A percentile compares a stretch with the other conserved stretches of the same genome.
Evolutionary conservation across 768 basidiomycete species (phyloP).

Genomic region (Termitomyces eurrhizus): DNA sequence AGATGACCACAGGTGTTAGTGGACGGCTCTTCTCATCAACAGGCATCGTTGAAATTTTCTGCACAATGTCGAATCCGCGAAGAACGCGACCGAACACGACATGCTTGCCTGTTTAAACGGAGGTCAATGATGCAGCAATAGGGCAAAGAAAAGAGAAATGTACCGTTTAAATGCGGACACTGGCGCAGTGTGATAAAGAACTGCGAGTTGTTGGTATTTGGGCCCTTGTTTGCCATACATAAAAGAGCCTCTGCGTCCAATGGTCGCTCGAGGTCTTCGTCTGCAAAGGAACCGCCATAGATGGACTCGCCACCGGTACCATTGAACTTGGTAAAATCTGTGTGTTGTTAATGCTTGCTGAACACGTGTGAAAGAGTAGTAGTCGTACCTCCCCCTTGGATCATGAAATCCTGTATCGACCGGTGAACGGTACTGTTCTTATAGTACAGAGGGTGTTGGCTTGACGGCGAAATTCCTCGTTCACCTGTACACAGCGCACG

Average conservation of each 20-base stretch:
- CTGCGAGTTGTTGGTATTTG: slow-evolving; percentile 82
- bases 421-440: slow-evolving; percentile 77
- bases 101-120: slow-evolving; percentile 41
- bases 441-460: slow-evolving; percentile 71
- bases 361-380: slow-evolving; percentile 14
- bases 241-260: slow-evolving; percentile 72
- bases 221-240: slow-evolving; percentile 88
- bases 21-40: no score
- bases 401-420: slow-evolving; percentile 76
- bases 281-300: slow-evolving; percentile 19
- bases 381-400: slow-evolving; percentile 72
- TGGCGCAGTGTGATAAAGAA: slow-evolving; percentile 82
- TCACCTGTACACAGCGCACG: slow-evolving; percentile 85
- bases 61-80: slow-evolving; percentile 39
- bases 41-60: no score
- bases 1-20: no score
- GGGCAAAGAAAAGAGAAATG: slow-evolving; percentile 10
- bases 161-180: slow-evolving; percentile 72
- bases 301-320: slow-evolving; percentile 74
- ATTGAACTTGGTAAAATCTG: slow-evolving; percentile 77
- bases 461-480: slow-evolving; percentile 64
- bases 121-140: not conserved
- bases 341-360: not conserved
- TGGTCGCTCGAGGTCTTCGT: slow-evolving; percentile 66
- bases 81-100: slow-evolving; percentile 51